These are phyloP conservation scores for Termitomyces sp. DNA, from an alignment of 768 basidiomycete genomes.

Conservation along the genomic window DNA sequence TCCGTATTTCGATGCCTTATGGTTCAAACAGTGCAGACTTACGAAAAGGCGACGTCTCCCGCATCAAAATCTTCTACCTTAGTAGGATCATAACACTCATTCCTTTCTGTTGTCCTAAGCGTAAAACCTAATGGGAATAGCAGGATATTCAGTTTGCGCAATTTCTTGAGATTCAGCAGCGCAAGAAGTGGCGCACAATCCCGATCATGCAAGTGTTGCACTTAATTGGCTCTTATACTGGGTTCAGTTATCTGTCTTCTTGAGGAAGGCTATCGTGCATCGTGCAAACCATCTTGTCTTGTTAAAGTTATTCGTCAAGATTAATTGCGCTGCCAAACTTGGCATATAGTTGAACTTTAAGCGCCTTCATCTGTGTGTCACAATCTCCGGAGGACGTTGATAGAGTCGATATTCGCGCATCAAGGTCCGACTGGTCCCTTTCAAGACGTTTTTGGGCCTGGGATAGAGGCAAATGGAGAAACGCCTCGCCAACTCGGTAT, in stretches of 20 bases:
- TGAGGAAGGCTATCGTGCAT: neutral
- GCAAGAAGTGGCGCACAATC: neutral
- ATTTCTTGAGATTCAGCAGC: neutral
- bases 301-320: constrained; percentile 62
- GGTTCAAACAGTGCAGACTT: too few relatives aligned
- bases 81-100: neutral
- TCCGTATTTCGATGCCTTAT: neutral
- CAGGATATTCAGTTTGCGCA: neutral
- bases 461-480: constrained; percentile 69
- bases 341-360: constrained; percentile 78
- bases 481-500: constrained; percentile 88
- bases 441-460: constrained; percentile 70
- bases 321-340: constrained; percentile 95
- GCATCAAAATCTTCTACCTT: too few relatives aligned
- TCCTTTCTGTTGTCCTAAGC: neutral
- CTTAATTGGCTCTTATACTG: neutral
- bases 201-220: neutral
- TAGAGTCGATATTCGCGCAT: constrained; percentile 47
- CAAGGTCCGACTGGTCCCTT: constrained; percentile 58
- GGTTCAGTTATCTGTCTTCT: neutral
- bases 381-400: constrained; percentile 54
- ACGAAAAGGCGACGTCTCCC: neutral
- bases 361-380: constrained; percentile 71
- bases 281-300: neutral
- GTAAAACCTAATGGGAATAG: neutral